phyloP scores from a whole-genome alignment of 2,329 filamentous ascomycete species.

The Sporothrix variecibatus region DNA sequence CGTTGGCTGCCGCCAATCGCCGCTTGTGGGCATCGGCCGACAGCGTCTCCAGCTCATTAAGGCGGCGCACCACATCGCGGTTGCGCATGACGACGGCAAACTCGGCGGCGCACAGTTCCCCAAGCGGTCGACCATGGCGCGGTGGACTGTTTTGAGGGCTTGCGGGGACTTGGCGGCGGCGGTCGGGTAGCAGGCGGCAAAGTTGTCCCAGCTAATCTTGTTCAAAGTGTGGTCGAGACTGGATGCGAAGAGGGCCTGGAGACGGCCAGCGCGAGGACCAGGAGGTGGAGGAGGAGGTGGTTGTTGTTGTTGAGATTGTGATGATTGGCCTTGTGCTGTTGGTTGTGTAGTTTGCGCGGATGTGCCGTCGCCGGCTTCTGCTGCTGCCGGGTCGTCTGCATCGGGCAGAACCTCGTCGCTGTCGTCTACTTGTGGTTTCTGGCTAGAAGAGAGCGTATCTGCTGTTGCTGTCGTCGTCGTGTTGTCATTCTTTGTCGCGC shows the following conservation, averaged over 20 bases:
- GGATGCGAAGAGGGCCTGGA: slow-evolving; percentile 56
- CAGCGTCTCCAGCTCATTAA: slow-evolving; percentile 62
- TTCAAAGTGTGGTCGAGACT: slow-evolving; percentile 56
- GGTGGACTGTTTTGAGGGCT: slow-evolving; percentile 57
- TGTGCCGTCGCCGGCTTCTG: neutral
- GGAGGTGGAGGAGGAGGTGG: slow-evolving; percentile 40
- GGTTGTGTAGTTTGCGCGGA: neutral
- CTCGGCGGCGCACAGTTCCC: slow-evolving; percentile 58
- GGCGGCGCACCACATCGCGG: slow-evolving; percentile 55
- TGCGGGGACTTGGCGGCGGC: slow-evolving; percentile 54
- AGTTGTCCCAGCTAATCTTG: slow-evolving; percentile 58
- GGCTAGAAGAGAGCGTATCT: neutral
- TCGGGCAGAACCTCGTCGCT: slow-evolving; percentile 21
- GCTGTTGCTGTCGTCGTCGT: neutral
- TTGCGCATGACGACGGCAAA: slow-evolving; percentile 57
- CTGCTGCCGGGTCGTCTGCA: neutral
- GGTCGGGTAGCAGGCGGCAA: slow-evolving; percentile 63
- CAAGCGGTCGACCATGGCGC: slow-evolving; percentile 59
- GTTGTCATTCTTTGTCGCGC: neutral
- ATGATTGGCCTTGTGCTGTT: neutral
- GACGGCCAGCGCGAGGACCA: slow-evolving; percentile 58
- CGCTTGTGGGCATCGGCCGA: slow-evolving; percentile 52
- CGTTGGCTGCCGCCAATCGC: slow-evolving; percentile 37
- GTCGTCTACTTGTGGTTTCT: neutral
- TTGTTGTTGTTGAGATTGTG: slow-evolving; percentile 32